These are phyloP conservation scores for Wallacemonas sp. DNA, from an alignment of 208 protist species.

Conservation along the genomic window DNA sequence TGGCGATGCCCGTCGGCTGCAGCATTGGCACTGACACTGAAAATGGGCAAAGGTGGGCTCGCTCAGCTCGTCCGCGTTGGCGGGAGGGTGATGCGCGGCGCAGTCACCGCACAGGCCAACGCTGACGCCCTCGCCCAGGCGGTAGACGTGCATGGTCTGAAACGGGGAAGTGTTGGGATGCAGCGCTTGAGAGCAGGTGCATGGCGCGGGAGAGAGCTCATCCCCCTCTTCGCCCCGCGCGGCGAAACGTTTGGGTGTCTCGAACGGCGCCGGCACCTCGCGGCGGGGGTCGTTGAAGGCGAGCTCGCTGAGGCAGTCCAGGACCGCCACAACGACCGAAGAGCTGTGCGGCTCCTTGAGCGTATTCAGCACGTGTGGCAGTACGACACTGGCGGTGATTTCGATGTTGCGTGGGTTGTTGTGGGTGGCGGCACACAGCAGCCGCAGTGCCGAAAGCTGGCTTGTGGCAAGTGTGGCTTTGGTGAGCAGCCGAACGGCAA, in stretches of 20 bases:
- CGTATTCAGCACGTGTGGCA: slow-evolving; percentile 41
- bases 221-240: background rate
- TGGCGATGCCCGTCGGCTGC: slow-evolving; percentile 3
- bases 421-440: slow-evolving; percentile 36
- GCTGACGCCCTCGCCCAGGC: slow-evolving; percentile 16
- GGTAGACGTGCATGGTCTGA: slow-evolving; percentile 54
- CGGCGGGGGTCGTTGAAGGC: slow-evolving; percentile 58
- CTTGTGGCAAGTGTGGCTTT: slow-evolving; percentile 46
- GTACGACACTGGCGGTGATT: slow-evolving; percentile 39
- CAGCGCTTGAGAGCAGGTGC: slow-evolving; percentile 27
- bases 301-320: slow-evolving; percentile 70
- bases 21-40: slow-evolving; percentile 50
- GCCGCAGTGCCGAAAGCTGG: slow-evolving; percentile 48
- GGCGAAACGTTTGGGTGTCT: background rate
- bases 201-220: background rate
- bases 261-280: background rate
- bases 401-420: slow-evolving; percentile 53
- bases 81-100: slow-evolving; percentile 47
- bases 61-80: slow-evolving; percentile 14
- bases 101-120: slow-evolving; percentile 60
- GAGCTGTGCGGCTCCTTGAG: slow-evolving; percentile 34
- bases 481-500: slow-evolving; percentile 43
- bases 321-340: slow-evolving; percentile 47
- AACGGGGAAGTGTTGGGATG: slow-evolving; percentile 36
- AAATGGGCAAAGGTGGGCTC: slow-evolving; percentile 64